Base-by-base conservation (phyloP, 305 asterid species). In the Solanum hybrid region DNA sequence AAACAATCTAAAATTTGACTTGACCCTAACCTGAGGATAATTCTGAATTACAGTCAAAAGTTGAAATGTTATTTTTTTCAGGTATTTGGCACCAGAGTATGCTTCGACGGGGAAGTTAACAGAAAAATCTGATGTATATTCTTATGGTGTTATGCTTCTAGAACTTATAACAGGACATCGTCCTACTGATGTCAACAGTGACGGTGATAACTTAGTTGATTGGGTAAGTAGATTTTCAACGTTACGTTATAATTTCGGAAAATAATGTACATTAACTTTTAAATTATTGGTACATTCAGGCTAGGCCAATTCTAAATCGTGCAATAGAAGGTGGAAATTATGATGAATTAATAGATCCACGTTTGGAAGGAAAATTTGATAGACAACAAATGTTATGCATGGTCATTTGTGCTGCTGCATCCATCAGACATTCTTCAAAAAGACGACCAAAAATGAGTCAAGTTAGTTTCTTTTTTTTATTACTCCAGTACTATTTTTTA, bases 401-500 rank as follows among this genome's bases (percentile, higher is more conserved):
- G 97, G 95, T 97, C 89, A 94, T 91, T 26, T 94, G 94, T 68
- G 99, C 98, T 6, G 98, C 95, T 70, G 96, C 98, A 1, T 93
- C 94, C 65, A 92, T 95, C 80, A 91, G 96, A 90, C 98, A 95
- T 87, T 97, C 99, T 76, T 97, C 98, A 7, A 92, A 95, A 86
- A 93, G 94, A 88, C 99, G 99, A 24, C 98, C 99, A 36, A 97
- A 92, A 92, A 97, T 95, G 98, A 97, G 99, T 73, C 98, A 95
- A 96, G 98, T 95, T 61, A n/a, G 27, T 32, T 32, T 68, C 33
- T 5, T 34, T 38, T 22, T 45, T 51, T 29, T 76, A 17, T 13
- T 70, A 5, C 70, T 72, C 77, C 14, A 27, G 22, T 10, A 65
- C 79, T 73, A 72, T 38, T 15, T 27, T 39, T 15, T 8, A 61